Base-by-base conservation (phyloP, 805 yeast species). In the Sugiyamaella americana region DNA sequence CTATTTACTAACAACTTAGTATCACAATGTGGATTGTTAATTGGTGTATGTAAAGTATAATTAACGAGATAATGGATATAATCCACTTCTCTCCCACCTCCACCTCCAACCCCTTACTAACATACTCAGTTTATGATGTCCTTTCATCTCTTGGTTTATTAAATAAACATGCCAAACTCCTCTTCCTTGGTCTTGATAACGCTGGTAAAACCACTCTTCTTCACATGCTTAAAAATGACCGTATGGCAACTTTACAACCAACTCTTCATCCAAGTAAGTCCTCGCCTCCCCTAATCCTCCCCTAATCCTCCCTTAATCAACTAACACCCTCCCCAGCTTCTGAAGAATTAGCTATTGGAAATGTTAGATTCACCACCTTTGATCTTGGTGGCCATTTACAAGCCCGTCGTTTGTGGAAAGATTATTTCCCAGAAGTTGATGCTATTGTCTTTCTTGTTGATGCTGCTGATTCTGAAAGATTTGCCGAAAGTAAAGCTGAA, bases 331-430 rank as follows among this genome's bases (percentile, higher is more conserved):
- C 20, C 22, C 13, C 30, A 61, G 88, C 99, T 17, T 87, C 96
- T 21, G 99, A 93, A 70, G 99, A 93, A 67, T 78, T 93, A 60
- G 89, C 97, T 52, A 93, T 93, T 60, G 98, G 98, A 58, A 84
- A 85, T 58, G 94, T 91, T 52, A 83, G 91, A 67, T 93, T 93
- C 76, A 93, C 99, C 51, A 93, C 99, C 23, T 93, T 93, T 61
- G 99, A 93, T 68, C 76, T 93, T 58, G 99, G 99, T 69, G 99
- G 99, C 38, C 99, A 93, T 73, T 83, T 79, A 67, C 97, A 91
- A 71, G 98, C 99, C 42, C 89, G 99, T 72, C 87, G 98, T 71
- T 80, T 93, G 64, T 93, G 99, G 99, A 89, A 89, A 66, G 98
- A 93, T 67, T 93, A 93, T 69, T 93, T 93, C 83, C 99, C 99